A percentile compares a stretch with the other conserved stretches of the same genome.
These are phyloP conservation scores for Batkoa obscura DNA, from an alignment of 371 early-diverging fungal species.

Conservation along the genomic window DNA sequence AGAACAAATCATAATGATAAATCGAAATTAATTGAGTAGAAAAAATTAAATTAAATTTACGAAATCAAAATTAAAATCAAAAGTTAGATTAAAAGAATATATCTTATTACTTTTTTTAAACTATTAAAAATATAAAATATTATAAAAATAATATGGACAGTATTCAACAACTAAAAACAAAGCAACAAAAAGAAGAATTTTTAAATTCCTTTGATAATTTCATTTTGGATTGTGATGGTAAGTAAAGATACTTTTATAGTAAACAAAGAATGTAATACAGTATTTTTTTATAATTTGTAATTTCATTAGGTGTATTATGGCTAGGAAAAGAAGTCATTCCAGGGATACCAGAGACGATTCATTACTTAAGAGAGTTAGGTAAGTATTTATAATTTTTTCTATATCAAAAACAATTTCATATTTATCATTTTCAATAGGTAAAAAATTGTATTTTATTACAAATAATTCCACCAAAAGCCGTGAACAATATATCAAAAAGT, in stretches of 20 bases:
- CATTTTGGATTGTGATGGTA: slow-evolving; percentile 92
- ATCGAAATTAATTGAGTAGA: too few relatives aligned
- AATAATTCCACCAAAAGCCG: slow-evolving; percentile 92
- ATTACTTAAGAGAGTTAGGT: slow-evolving; percentile 4
- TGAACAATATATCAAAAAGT: slow-evolving; percentile 55
- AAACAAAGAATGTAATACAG: neutral
- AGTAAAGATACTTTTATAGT: neutral
- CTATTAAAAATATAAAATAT: too few relatives aligned
- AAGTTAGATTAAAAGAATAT: too few relatives aligned
- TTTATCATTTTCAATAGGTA: slow-evolving; percentile 24
- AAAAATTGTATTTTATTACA: slow-evolving; percentile 79
- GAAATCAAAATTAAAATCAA: too few relatives aligned
- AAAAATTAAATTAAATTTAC: too few relatives aligned
- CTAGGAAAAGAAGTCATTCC: slow-evolving; percentile 46
- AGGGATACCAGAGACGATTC: slow-evolving; percentile 46
- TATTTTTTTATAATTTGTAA: neutral
- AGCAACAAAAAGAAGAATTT: slow-evolving; percentile 8
- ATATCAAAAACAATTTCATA: too few relatives aligned
- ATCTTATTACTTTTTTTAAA: too few relatives aligned
- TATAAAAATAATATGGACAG: too few relatives aligned
- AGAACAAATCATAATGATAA: too few relatives aligned
- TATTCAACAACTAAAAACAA: neutral
- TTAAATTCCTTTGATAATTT: slow-evolving; percentile 70
- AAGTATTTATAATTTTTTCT: too few relatives aligned
- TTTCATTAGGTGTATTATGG: slow-evolving; percentile 74